Evolutionary conservation across 305 asterid species (phyloP), one percentile per base, ranked within the genome.

Genomic region (Solanum hybrid): DNA sequence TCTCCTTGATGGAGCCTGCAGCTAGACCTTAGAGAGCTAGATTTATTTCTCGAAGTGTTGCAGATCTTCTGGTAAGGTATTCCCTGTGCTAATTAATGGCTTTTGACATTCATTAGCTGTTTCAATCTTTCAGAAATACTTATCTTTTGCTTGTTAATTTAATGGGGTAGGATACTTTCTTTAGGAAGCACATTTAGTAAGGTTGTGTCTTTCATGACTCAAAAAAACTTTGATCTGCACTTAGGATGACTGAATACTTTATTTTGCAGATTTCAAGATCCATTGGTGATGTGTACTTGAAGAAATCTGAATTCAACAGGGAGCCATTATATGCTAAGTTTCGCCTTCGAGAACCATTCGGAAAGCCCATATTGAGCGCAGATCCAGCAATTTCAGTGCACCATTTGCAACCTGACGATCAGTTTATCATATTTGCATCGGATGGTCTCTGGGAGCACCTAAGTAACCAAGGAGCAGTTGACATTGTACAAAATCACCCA

Each of bases 401-500:
- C 89, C 96, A 91, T 71, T 89, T 96, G 93, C 95, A 93, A 88
- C 92, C 96, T 73, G 96, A 95, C 7, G 99, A 96, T 89, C 97
- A 94, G 91, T 96, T 96, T 90, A 87, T 96, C 78, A 95, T 96
- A 91, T 95, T 96, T 75, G 99, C 99, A 35, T 95, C 98, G 17
- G 99, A 96, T 90, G 99, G 99, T 88, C 98, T 96, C 35, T 96
- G 99, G 99, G 99, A 96, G 94, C 99, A 96, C 93, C 95, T 96
- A 36, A 94, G 94, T 89, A 96, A 96, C 92, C 98, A 96, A 93
- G 98, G 94, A 89, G 99, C 99, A 31, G 97, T 96, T 79, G 96
- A 95, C 87, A 94, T 96, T 36, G 97, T 96, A 91, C 98, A 96
- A 89, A 95, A 93, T 85, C 94, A 93, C 90, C 97, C 97, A 5